Conservation (phyloP, 2,329 filamentous ascomycete genomes). For the Botrytis cinerea region DNA sequence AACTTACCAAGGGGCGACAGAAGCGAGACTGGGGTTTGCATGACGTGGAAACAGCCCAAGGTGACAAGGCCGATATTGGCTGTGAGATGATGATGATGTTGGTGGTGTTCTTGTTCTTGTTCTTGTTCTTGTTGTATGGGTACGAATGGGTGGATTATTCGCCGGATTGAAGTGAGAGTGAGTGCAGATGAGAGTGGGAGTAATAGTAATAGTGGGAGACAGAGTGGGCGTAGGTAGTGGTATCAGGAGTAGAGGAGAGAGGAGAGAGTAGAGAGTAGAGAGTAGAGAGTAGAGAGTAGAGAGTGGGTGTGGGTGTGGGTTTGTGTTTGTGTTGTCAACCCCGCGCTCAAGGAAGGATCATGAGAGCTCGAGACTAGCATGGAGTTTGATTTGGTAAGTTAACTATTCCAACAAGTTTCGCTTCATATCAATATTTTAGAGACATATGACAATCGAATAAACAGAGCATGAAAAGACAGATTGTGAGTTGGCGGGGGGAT, state of each 20-base stretch:
- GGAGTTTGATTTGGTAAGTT: background rate
- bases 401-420: background rate
- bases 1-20: conserved; percentile 39
- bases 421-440: background rate
- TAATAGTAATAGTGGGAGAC: background rate
- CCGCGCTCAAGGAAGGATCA: background rate
- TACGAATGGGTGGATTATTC: background rate
- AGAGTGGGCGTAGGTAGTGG: background rate
- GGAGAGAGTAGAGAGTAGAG: background rate
- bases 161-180: background rate
- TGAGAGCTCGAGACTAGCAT: background rate
- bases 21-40: conserved; percentile 34
- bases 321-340: background rate
- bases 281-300: background rate
- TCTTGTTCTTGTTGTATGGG: background rate
- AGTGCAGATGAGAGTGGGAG: background rate
- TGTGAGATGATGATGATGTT: background rate
- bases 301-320: background rate
- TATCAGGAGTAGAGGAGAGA: background rate
- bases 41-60: conserved; percentile 26
- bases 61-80: conserved; percentile 10
- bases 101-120: background rate
- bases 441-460: background rate
- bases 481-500: background rate
- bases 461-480: background rate